A percentile compares a stretch with the other conserved stretches of the same genome.
Evolutionary conservation across 495 filamentous ascomycete genomes (phyloP).

Genomic region (Xylaria venustula): DNA sequence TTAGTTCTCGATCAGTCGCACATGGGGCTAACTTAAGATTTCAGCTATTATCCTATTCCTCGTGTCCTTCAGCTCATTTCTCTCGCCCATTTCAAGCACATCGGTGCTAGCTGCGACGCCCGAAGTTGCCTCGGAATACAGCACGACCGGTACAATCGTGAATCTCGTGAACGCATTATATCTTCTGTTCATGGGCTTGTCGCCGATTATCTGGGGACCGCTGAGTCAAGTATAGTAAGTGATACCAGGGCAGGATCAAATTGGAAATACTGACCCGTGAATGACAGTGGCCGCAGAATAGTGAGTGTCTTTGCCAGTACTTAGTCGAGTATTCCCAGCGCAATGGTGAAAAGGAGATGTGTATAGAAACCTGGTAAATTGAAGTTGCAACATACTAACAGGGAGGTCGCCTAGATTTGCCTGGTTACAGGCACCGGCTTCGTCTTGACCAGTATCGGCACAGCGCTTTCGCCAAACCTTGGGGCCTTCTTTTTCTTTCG

Average conservation of each 20-base stretch:
- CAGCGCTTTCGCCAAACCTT: slow-evolving; percentile 65
- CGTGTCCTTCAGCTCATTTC: slow-evolving; percentile 64
- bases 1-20: too few species aligned
- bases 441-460: slow-evolving; percentile 62
- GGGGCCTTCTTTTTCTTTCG: slow-evolving; percentile 69
- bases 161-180: slow-evolving; percentile 70
- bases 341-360: not conserved
- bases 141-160: slow-evolving; percentile 62
- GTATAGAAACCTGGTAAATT: too few species aligned
- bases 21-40: not conserved
- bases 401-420: slow-evolving; percentile 45
- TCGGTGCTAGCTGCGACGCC: slow-evolving; percentile 68
- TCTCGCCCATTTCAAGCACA: slow-evolving; percentile 67
- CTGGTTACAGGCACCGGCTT: slow-evolving; percentile 58
- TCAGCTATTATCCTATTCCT: slow-evolving; percentile 56
- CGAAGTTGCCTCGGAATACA: slow-evolving; percentile 62
- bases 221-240: slow-evolving; percentile 59
- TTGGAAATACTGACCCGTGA: not conserved
- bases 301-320: not conserved
- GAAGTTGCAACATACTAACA: not conserved
- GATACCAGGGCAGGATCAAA: not conserved
- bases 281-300: slow-evolving; percentile 14
- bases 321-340: not conserved
- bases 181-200: slow-evolving; percentile 67
- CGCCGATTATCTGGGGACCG: slow-evolving; percentile 66